Evolutionary conservation across 176 grass and related monocot species (phyloP).

Genomic region (Musa acuminata): DNA sequence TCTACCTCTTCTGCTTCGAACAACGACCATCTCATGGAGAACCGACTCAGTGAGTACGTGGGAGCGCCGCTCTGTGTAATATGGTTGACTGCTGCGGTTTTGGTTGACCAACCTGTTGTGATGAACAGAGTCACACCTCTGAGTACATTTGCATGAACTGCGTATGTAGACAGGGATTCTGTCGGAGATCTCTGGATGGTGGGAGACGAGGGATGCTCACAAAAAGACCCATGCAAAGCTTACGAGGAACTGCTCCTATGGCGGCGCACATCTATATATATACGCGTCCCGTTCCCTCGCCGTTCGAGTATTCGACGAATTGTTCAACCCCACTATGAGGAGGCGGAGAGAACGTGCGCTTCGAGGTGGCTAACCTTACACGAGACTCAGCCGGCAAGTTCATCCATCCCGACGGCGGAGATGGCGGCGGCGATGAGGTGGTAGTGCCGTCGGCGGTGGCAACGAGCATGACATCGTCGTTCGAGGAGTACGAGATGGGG

Average conservation of each 20-base stretch:
- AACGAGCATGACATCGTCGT: neutral
- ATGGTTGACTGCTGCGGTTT: conserved; percentile 19
- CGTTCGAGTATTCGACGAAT: too few species aligned
- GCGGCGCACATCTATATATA: neutral
- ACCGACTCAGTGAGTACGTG: too few species aligned
- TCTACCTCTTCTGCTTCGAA: too few species aligned
- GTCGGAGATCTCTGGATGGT: too few species aligned
- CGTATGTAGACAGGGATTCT: too few species aligned
- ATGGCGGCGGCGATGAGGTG: neutral
- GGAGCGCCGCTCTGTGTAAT: conserved; percentile 25
- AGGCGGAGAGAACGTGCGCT: neutral
- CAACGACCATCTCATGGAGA: too few species aligned
- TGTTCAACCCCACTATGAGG: neutral
- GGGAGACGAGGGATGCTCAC: too few species aligned
- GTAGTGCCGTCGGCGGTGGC: neutral
- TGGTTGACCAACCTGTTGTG: too few species aligned
- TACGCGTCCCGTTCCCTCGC: conserved; percentile 7
- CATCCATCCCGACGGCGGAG: conserved; percentile 36
- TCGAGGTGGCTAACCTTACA: conserved; percentile 1
- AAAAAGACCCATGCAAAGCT: too few species aligned
- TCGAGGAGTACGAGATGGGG: neutral
- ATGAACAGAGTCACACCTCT: too few species aligned
- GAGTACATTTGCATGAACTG: too few species aligned
- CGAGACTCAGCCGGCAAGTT: conserved; percentile 28
- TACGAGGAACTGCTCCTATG: neutral